These are phyloP conservation scores for Clitoria ternatea DNA, from an alignment of 306 rosid genomes.

Conservation along the genomic window DNA sequence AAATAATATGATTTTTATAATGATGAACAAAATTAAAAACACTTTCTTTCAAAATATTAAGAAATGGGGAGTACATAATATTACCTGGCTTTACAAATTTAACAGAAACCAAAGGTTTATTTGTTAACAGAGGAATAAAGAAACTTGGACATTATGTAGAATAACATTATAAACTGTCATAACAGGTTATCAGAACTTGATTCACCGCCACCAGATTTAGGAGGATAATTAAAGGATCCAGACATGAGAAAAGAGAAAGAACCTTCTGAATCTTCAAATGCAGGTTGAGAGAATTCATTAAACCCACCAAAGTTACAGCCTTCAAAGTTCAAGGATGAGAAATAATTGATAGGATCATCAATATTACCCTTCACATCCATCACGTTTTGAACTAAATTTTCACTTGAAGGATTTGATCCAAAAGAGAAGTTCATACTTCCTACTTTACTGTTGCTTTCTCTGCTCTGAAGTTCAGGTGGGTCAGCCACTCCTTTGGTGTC, in stretches of 20 bases:
- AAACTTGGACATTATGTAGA: conserved; percentile 19
- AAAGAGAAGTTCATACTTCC: conserved; percentile 55
- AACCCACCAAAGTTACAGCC: conserved; percentile 73
- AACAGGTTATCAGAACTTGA: conserved; percentile 43
- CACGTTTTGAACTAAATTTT: conserved; percentile 38
- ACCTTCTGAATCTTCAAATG: conserved; percentile 77
- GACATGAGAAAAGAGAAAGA: conserved; percentile 71
- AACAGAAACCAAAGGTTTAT: conserved; percentile 31
- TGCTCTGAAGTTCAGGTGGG: conserved; percentile 41
- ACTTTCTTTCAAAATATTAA: conserved; percentile 7
- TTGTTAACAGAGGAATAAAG: conserved; percentile 15
- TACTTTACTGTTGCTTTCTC: conserved; percentile 37
- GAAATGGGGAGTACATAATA: conserved; percentile 39
- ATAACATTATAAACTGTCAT: conserved; percentile 22
- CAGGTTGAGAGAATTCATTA: conserved; percentile 80
- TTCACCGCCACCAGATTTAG: conserved; percentile 54
- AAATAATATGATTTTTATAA: background rate
- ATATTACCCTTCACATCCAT: conserved; percentile 56
- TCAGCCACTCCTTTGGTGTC: conserved; percentile 46
- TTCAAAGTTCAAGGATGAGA: conserved; percentile 77
- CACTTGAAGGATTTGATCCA: conserved; percentile 48
- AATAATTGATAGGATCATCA: conserved; percentile 72
- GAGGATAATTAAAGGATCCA: conserved; percentile 56
- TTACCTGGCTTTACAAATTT: conserved; percentile 25
- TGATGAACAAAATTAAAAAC: background rate